Evolutionary conservation across 805 yeast species (phyloP), one percentile per base, ranked within the genome.

Genomic region (Schwanniomyces pseudopolymorphus): DNA sequence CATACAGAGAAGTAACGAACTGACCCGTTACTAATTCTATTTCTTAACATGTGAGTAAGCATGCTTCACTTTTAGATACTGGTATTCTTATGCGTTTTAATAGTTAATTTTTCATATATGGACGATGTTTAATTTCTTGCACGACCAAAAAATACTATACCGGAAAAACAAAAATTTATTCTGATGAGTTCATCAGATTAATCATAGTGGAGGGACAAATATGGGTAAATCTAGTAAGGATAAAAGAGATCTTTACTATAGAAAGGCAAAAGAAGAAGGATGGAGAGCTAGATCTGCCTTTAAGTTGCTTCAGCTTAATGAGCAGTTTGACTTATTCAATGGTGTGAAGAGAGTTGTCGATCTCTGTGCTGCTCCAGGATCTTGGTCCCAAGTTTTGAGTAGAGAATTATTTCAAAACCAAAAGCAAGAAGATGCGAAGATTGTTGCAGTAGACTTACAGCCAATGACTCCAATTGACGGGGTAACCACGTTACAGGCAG

Each of bases 231-330:
- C 91, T 56, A 87, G 96, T 68, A 92, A 92, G 61, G 97, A 92
- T 63, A 92, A 92, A 67, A 77, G 98, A 66, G 98, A 91, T 67
- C 69, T 91, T 48, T 92, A 91, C 69, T 89, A 88, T 57, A 57
- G 99, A 66, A 84, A 88, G 62, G 99, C 99, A 47, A 94, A 94
- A 61, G 99, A 94, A 63, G 95, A 91, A 64, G 99, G 99, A 10
- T 94, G 95, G 88, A 77, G 99, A 57, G 99, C 99, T 1, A 75
- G 99, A 37, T 90, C 97, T 0, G 99, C 99, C 0, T 94, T 89
- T 75, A 94, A 94, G 63, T 77, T 94, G 9, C 74, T 94, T 3
- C 99, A 94, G 63, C 70, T 94, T 40, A 86, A 94, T 59, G 96
- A 92, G 46, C 91, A 94, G 63, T 94, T 92, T 63, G 85, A 87